Conservation (phyloP, 2,329 filamentous ascomycete genomes). For the Colletotrichum scovillei region DNA sequence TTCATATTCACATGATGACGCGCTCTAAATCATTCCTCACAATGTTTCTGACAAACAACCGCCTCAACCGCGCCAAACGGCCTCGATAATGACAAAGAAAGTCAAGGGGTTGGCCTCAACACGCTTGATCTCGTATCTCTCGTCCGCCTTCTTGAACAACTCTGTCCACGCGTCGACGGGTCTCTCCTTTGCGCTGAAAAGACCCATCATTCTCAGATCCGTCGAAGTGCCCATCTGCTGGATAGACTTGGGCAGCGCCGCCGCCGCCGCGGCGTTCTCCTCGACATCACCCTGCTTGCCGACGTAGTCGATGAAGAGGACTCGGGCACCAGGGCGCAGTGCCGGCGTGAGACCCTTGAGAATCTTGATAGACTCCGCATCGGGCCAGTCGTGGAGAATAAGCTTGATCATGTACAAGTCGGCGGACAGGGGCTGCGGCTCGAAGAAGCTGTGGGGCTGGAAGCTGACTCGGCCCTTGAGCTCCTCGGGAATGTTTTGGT, state of each 20-base stretch:
- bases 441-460: constrained; percentile 52
- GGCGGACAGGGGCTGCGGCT: constrained; percentile 51
- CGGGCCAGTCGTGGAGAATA: constrained; percentile 68
- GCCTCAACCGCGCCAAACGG: constrained; percentile 46
- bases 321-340: constrained; percentile 54
- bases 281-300: constrained; percentile 46
- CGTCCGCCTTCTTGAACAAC: constrained; percentile 57
- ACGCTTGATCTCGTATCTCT: constrained; percentile 54
- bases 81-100: constrained; percentile 51
- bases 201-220: constrained; percentile 62
- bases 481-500: constrained; percentile 47
- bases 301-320: constrained; percentile 53
- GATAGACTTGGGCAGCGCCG: constrained; percentile 47
- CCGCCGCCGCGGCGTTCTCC: constrained; percentile 36
- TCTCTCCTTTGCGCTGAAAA: constrained; percentile 61
- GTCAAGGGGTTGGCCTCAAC: constrained; percentile 48
- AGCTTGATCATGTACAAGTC: constrained; percentile 65
- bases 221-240: constrained; percentile 53
- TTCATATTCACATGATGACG: not conserved
- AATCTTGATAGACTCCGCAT: constrained; percentile 54
- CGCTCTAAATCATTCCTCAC: not conserved
- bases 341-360: constrained; percentile 55
- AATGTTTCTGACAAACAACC: not conserved
- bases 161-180: constrained; percentile 57
- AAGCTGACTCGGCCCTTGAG: constrained; percentile 49